Base-by-base conservation (phyloP, 148 eudicot genomes). In the Suaeda aralocaspica region DNA sequence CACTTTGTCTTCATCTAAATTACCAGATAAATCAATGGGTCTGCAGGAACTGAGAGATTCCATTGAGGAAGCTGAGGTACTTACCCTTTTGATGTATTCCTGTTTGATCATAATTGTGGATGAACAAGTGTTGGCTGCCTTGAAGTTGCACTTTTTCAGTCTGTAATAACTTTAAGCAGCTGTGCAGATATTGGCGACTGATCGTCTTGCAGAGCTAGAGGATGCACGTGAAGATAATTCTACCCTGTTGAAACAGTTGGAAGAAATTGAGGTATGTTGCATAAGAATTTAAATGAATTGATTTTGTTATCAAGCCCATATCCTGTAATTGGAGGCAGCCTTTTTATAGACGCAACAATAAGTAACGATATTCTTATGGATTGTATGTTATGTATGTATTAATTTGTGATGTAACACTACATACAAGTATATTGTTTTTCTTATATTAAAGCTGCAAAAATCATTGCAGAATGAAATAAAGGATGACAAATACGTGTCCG, bases 161-260 rank as follows among this genome's bases (percentile, higher is more conserved):
- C 52, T 65, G 19, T 44, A 62, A 64, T 73, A 62, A 67, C 66
- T 21, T 53, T 69, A 49, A 58, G 69, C 44, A 60, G 24, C 75
- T 46, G 25, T 82, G 78, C 77, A 94, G 99, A 84, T 91, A 71
- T 78, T 94, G 77, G 96, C 96, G 34, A 88, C 80, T 72, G 96
- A 91, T 74, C 96, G 99, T 64, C 86, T 87, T 70, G 72, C 84
- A 58, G 99, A 94, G 85, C 93, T 94, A 79, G 84, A 91, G 86
- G 91, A 91, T 73, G 88, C 93, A 61, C 89, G 75, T 33, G 93
- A 95, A 56, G 93, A 88, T 73, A 88, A 91, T 76, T 52, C 44
- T 29, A 72, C 70, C 59, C 83, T 91, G 68, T 77, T 82, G 67
- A 91, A 91, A 79, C 99, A 91, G 82, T 75, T 91, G 80, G 93